Evolutionary conservation across 352 stramenopile species (phyloP).

Genomic region (Pythium rishiriense): DNA sequence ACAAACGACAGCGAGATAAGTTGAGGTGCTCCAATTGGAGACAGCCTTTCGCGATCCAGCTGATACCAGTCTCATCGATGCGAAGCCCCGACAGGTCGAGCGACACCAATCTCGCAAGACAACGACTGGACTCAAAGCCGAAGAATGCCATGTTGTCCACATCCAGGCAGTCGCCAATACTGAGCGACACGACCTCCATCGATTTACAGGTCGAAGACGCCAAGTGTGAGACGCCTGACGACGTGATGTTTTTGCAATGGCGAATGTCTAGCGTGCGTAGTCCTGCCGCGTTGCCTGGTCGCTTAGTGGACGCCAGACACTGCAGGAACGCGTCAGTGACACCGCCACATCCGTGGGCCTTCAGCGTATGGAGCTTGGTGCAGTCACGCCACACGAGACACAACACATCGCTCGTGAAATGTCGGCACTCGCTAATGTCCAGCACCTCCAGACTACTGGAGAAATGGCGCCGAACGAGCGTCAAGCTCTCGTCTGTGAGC

Average conservation of each 20-base stretch:
- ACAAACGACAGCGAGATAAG: conserved; percentile 42
- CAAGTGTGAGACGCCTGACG: conserved; percentile 57
- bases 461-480: conserved; percentile 43
- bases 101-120: conserved; percentile 29
- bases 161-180: conserved; percentile 52
- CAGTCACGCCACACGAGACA: conserved; percentile 63
- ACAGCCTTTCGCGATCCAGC: conserved; percentile 72
- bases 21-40: conserved; percentile 39
- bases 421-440: conserved; percentile 56
- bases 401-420: conserved; percentile 54
- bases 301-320: conserved; percentile 52
- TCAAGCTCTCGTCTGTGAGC: conserved; percentile 59
- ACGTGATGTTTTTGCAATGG: conserved; percentile 66
- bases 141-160: conserved; percentile 80
- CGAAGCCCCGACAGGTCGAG: conserved; percentile 47
- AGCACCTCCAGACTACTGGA: conserved; percentile 44
- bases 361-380: conserved; percentile 45
- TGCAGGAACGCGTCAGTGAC: conserved; percentile 62
- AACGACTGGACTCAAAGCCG: conserved; percentile 52
- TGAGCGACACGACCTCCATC: conserved; percentile 34
- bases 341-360: conserved; percentile 38
- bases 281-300: conserved; percentile 23
- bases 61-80: conserved; percentile 67
- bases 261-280: conserved; percentile 49
- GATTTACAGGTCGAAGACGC: conserved; percentile 39